Percentiles rank a stretch among this genome's conserved stretches.
phyloP scores from a whole-genome alignment of 169 alveolate species.

The Cryptosporidium viatorum region DNA sequence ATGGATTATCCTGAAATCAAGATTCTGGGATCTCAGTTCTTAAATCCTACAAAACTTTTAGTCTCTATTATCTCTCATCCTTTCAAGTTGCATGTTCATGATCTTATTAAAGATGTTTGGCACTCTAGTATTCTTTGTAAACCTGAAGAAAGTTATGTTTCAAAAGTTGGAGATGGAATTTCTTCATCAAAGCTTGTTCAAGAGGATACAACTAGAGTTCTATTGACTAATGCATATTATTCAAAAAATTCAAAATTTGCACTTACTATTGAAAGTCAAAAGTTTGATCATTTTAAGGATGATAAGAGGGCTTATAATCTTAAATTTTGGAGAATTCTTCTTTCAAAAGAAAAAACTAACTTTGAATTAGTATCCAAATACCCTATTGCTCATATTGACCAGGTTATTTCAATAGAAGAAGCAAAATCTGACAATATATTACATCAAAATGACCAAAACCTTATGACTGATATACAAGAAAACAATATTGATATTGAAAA shows the following conservation, averaged over 20 bases:
- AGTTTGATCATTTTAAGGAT: slow-evolving; percentile 9
- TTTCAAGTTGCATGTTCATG: slow-evolving; percentile 54
- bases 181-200: slow-evolving; percentile 47
- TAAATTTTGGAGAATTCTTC: slow-evolving; percentile 45
- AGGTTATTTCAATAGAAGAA: slow-evolving; percentile 35
- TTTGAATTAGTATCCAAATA: slow-evolving; percentile 30
- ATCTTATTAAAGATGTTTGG: slow-evolving; percentile 16
- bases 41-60: slow-evolving; percentile 4
- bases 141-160: slow-evolving; percentile 66
- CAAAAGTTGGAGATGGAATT: slow-evolving; percentile 57
- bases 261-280: slow-evolving; percentile 56
- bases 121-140: slow-evolving; percentile 11
- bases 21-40: background rate
- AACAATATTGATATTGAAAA: background rate
- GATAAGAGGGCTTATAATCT: slow-evolving; percentile 12
- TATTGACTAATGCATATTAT: slow-evolving; percentile 10
- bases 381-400: slow-evolving; percentile 34
- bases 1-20: background rate
- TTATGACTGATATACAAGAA: background rate
- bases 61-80: slow-evolving; percentile 55
- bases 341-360: background rate
- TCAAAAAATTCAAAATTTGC: slow-evolving; percentile 13
- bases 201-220: slow-evolving; percentile 1
- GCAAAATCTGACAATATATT: background rate
- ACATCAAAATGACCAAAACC: background rate